Percentiles rank a stretch among this genome's conserved stretches.
Evolutionary conservation across 352 stramenopile species (phyloP).

Genomic region (Phytophthora litchii): DNA sequence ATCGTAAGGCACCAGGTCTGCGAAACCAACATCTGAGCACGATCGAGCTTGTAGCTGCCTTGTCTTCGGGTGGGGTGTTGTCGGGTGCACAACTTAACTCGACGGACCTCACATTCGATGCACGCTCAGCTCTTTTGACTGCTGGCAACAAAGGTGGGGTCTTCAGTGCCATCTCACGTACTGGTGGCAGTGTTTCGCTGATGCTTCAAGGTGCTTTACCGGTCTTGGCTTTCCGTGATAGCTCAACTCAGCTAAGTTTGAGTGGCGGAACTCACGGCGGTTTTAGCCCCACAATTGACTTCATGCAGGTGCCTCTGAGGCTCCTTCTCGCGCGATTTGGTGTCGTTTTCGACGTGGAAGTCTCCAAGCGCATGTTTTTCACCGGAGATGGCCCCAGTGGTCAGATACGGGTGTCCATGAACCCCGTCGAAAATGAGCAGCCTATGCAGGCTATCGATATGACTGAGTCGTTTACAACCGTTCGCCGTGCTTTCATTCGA

Average conservation of each 20-base stretch:
- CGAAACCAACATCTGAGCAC: constrained; percentile 85
- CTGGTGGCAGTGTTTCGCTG: constrained; percentile 60
- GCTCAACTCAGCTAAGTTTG: constrained; percentile 37
- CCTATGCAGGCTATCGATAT: constrained; percentile 46
- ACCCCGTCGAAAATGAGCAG: constrained; percentile 25
- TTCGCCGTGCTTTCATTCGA: constrained; percentile 42
- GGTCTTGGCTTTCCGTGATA: constrained; percentile 44
- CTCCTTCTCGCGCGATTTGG: constrained; percentile 55
- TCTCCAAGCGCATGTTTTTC: constrained; percentile 58
- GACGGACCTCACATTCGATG: constrained; percentile 49
- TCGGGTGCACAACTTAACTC: constrained; percentile 56
- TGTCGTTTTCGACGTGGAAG: constrained; percentile 34
- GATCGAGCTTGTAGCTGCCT: constrained; percentile 56
- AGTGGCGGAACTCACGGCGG: constrained; percentile 62
- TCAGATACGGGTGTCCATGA: constrained; percentile 40
- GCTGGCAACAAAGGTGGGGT: constrained; percentile 5
- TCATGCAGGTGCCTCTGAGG: constrained; percentile 54
- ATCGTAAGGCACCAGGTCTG: constrained; percentile 74
- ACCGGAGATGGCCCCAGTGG: constrained; percentile 40
- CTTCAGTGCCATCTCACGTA: constrained; percentile 49
- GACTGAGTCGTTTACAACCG: constrained; percentile 29
- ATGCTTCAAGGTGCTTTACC: constrained; percentile 74
- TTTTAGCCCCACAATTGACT: constrained; percentile 72
- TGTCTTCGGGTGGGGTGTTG: constrained; percentile 37
- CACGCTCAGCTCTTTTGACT: constrained; percentile 3